Evolutionary conservation across 2,329 filamentous ascomycete genomes (phyloP), one percentile per base, ranked within the genome.

Genomic region (Cercospora zeina): DNA sequence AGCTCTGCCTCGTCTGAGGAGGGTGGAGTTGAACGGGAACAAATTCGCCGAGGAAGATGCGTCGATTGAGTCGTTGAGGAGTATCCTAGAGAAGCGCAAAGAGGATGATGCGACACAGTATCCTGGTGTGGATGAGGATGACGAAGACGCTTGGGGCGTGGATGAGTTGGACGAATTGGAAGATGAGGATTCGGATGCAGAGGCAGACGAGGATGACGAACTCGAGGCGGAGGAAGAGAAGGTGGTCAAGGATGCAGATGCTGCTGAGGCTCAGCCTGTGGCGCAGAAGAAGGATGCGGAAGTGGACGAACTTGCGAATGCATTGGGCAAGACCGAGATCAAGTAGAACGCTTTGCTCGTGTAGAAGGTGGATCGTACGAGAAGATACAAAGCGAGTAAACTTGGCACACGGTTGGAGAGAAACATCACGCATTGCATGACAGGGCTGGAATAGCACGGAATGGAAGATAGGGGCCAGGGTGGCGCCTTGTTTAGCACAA

Each of bases 11-110:
- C 84, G 84, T 11, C 80, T 99, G 68, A 89, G 88, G 78, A 88
- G 93, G 71, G 85, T 99, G 54, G 95, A 97, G 78, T 80, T 99
- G 68, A 97, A 99, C 75, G 95, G 95, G 55, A 99, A 99, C 81
- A 95, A 91, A 74, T 96, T 99, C 70, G 81, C 84, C 8, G 93
- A 97, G 76, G 91, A 96, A 2, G 91, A 97, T 69, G 81, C 85
- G 51, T 85, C 85, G 30, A 83, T 97, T 45, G 78, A 85, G 64
- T 81, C 81, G 21, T 80, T 97, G 50, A 85, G 87, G 68, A 84
- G 87, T 45, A 64, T 76, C 56, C 80, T 95, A 14, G 64, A 65
- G 53, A 66, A 63, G 57, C 71, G 73, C 51, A 78, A 77, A 54
- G 86, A 89, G 68, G 78, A 82, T 24, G 77, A 77, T 21, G 81